phyloP scores from a whole-genome alignment of 2,329 filamentous ascomycete species.

The Dichotomopilus funicola region DNA sequence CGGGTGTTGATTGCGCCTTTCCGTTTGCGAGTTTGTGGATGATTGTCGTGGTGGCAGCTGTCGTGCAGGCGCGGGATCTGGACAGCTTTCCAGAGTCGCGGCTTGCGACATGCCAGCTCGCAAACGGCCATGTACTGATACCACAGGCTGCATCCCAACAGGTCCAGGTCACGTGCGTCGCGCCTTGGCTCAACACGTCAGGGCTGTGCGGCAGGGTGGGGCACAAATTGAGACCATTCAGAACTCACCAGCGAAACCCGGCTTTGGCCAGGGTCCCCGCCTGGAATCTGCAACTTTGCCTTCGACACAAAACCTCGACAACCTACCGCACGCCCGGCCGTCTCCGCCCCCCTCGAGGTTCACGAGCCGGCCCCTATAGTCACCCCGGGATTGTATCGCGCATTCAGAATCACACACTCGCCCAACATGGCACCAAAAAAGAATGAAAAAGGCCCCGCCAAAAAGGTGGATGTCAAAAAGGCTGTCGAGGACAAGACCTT shows the following conservation, averaged over 20 bases:
- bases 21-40: neutral
- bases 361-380: neutral
- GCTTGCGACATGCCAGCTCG: neutral
- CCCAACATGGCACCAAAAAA: slow-evolving; percentile 65
- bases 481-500: slow-evolving; percentile 90
- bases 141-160: neutral
- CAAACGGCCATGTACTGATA: slow-evolving; percentile 5
- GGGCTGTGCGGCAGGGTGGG: slow-evolving; percentile 17
- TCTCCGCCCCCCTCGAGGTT: neutral
- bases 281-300: slow-evolving; percentile 15
- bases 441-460: slow-evolving; percentile 46
- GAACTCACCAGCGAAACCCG: slow-evolving; percentile 4
- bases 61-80: slow-evolving; percentile 17
- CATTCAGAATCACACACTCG: slow-evolving; percentile 12
- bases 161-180: slow-evolving; percentile 3
- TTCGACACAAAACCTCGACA: slow-evolving; percentile 9
- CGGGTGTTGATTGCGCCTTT: no score
- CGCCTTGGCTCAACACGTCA: slow-evolving; percentile 16
- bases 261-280: slow-evolving; percentile 12
- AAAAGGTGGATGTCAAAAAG: slow-evolving; percentile 54
- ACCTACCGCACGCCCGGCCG: slow-evolving; percentile 1
- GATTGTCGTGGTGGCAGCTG: no score
- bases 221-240: slow-evolving; percentile 11
- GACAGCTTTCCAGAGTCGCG: slow-evolving; percentile 23
- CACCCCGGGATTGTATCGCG: slow-evolving; percentile 8